These are phyloP conservation scores for Blastobotrys peoriensis DNA, from an alignment of 805 yeast genomes.

Conservation along the genomic window DNA sequence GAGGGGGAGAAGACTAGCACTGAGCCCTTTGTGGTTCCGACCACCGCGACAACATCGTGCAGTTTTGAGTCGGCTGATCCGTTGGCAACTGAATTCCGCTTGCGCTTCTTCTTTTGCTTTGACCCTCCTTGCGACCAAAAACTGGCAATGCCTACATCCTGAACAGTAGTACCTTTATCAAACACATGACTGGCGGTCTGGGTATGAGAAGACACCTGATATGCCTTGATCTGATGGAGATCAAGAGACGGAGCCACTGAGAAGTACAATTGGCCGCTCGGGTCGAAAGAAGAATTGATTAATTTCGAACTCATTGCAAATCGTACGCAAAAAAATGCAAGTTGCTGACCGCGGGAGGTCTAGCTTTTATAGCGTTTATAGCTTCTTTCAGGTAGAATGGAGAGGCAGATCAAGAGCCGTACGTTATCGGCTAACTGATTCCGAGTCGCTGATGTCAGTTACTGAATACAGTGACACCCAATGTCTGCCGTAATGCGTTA, in stretches of 20 bases:
- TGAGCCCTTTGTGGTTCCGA: constrained; percentile 63
- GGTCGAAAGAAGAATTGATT: constrained; percentile 44
- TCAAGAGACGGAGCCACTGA: constrained; percentile 63
- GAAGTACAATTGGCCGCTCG: constrained; percentile 56
- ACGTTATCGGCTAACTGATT: no score
- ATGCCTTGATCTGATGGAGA: constrained; percentile 61
- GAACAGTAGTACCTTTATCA: constrained; percentile 45
- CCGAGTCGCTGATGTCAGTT: no score
- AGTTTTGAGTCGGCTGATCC: constrained; percentile 5
- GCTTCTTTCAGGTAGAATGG: no score
- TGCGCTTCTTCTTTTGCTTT: constrained; percentile 25
- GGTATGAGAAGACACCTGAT: constrained; percentile 37
- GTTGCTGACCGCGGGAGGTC: no score
- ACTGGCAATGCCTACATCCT: constrained; percentile 50
- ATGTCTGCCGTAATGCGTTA: no score
- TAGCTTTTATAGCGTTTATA: no score
- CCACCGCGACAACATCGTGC: constrained; percentile 46
- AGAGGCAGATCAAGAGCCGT: no score
- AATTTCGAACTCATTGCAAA: constrained; percentile 11
- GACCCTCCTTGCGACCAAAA: constrained; percentile 10
- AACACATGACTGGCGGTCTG: constrained; percentile 35
- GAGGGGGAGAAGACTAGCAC: constrained; percentile 63
- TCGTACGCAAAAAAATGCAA: no score
- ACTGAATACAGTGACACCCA: no score
- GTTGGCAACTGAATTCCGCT: constrained; percentile 23